Conservation (phyloP, 495 filamentous ascomycete genomes). For the Jackrogersella multiformis region DNA sequence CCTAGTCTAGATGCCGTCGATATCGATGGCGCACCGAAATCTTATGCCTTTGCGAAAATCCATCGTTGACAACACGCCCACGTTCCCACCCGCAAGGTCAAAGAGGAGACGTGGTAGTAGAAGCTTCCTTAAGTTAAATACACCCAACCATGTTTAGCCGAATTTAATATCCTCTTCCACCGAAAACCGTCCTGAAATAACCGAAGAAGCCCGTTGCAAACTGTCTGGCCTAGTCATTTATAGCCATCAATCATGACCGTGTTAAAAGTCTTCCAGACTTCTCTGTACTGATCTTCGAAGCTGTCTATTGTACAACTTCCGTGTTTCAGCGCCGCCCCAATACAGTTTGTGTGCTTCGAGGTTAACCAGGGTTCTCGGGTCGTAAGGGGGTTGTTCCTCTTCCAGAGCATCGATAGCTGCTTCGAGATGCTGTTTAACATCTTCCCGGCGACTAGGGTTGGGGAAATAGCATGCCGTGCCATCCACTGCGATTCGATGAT, state of each 20-base stretch:
- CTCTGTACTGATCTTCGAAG: conserved; percentile 70
- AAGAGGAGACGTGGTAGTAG: conserved; percentile 11
- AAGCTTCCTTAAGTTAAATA: conserved; percentile 17
- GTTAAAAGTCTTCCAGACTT: conserved; percentile 59
- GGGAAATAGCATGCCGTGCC: conserved; percentile 88
- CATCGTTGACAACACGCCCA: not conserved
- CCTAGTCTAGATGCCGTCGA: conserved; percentile 38
- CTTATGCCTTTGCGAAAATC: conserved; percentile 19
- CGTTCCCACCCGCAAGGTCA: conserved; percentile 4
- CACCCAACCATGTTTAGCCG: conserved; percentile 14
- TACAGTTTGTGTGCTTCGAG: conserved; percentile 86
- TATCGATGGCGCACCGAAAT: conserved; percentile 19
- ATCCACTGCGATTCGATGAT: conserved; percentile 82
- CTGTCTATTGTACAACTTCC: conserved; percentile 83
- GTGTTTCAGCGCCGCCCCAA: conserved; percentile 83
- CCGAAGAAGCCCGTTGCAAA: not conserved
- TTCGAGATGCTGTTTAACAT: conserved; percentile 84
- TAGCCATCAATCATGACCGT: not conserved
- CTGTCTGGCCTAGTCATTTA: not conserved
- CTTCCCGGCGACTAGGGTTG: conserved; percentile 67
- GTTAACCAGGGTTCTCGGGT: conserved; percentile 88
- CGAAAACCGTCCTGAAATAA: conserved; percentile 11
- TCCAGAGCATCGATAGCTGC: conserved; percentile 85
- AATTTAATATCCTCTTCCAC: conserved; percentile 1
- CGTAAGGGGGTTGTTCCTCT: conserved; percentile 86